Evolutionary conservation across 2,329 filamentous ascomycete species (phyloP).

Genomic region (Beauveria sp.): DNA sequence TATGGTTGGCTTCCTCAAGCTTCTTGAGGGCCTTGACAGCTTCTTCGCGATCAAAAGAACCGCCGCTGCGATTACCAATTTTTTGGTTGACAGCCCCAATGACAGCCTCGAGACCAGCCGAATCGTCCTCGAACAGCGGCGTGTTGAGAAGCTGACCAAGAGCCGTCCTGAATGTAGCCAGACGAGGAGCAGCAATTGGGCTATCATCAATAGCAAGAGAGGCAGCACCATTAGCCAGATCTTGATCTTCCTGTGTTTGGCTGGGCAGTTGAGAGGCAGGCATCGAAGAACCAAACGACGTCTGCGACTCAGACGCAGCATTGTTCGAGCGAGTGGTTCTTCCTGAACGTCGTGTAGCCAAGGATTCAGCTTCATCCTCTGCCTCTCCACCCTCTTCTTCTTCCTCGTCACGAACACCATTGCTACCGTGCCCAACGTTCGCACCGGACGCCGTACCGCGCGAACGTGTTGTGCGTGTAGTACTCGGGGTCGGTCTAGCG

Average conservation of each 20-base stretch:
- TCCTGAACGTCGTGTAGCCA: conserved; percentile 34
- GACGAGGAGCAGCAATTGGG: conserved; percentile 53
- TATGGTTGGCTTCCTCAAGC: conserved; percentile 77
- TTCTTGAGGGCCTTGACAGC: conserved; percentile 68
- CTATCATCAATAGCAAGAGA: conserved; percentile 33
- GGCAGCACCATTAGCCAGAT: conserved; percentile 35
- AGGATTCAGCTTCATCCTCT: conserved; percentile 37
- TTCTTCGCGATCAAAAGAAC: conserved; percentile 63
- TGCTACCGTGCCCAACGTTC: conserved; percentile 20
- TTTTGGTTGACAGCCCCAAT: conserved; percentile 72
- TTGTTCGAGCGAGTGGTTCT: conserved; percentile 30
- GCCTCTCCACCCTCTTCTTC: conserved; percentile 48
- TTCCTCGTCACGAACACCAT: conserved; percentile 33
- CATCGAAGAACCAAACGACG: conserved; percentile 71
- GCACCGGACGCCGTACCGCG: conserved; percentile 19
- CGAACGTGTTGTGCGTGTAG: conserved; percentile 24
- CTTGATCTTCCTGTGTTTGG: conserved; percentile 35
- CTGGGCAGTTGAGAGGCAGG: conserved; percentile 62
- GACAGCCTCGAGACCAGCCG: conserved; percentile 66
- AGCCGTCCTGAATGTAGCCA: conserved; percentile 69
- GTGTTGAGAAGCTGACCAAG: conserved; percentile 79
- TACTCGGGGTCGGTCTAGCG: conserved; percentile 20
- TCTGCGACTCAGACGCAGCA: conserved; percentile 35
- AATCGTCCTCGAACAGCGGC: conserved; percentile 79
- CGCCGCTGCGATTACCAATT: conserved; percentile 44